Base-by-base conservation (phyloP, 2,329 filamentous ascomycete species). In the Arthrobotrys entomopaga region DNA sequence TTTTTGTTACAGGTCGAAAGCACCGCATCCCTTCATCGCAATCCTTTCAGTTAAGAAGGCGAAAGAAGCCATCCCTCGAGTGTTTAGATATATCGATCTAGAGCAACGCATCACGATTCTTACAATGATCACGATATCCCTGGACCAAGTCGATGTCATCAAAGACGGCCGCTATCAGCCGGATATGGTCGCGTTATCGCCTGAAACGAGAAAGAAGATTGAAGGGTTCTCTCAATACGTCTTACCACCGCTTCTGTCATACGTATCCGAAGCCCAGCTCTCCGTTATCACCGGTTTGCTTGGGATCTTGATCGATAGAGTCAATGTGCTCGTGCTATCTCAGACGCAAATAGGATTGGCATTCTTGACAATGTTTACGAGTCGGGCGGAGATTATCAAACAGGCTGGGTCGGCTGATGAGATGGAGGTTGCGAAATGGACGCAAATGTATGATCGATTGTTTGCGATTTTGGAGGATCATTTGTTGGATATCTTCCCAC, bases 21-120 rank as follows among this genome's bases (percentile, higher is more conserved):
- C 84, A 2, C 84, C 87, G 16, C 95, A 99, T 81, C 95, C 95
- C 0, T 99, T 99, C 82, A 97, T 99, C 78, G 92, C 93, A 53
- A 94, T 99, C 81, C 84, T 99, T 53, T 96, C 93, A 3, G 96
- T 95, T 79, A 88, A 90, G 78, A 99, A 99, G 84, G 95, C 95
- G 80, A 98, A 97, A 84, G 97, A 95, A 84, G 92, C 91, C 1
- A 92, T 99, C 74, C 93, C 93, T 57, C 92, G 95, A 65, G 91
- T 98, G 61, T 98, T 98, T 87, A 90, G 93, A 49, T 92, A 97
- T 79, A 91, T 97, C 60, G 91, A 91, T 76, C 91, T 93, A 76
- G 91, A 97, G 80, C 93, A 98, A 82, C 91, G 94, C 57, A 93
- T 95, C 20, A 98, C 93, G 0, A 92, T 98, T 76, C 85, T 99